Evolutionary conservation across 371 early-diverging fungal species (phyloP), one percentile per base, ranked within the genome.

Genomic region (Circinella minor): DNA sequence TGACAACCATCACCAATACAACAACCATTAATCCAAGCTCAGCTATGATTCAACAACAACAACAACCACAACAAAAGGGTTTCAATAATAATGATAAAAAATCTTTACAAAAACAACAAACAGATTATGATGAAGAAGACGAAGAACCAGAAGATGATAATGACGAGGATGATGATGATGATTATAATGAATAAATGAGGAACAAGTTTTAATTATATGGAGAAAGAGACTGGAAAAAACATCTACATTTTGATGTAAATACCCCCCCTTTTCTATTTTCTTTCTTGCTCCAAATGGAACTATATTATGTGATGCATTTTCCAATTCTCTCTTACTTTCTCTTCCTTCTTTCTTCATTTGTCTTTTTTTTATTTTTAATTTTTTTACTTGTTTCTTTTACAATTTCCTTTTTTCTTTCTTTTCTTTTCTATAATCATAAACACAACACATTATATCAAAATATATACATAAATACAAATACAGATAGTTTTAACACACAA

Each of bases 81-180:
- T 27, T 27, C 27, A 0, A 27, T 27, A 27, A 27, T 27, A 27
- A 27, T 27, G 27, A 27, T 27, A 27, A 27, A 27, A 27, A 27
- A 27, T 27, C 27, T 27, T 27, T 27, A 57, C 43, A 43, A 43
- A 43, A 43, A 43, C 43, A 6, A 6, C 11, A 6, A 9, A 9
- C 57, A 18, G 57, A 57, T 18, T 57, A 57, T n/a, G 57, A 57
- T 51, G 51, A 51, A 51, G 51, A 51, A 15, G 51, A 51, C 1
- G 51, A 51, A 9, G 51, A 51, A 0, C 14, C 51, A 34, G 57
- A 57, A 34, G 57, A 57, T 6, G 57, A 57, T n/a, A 49, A 64
- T 17, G 65, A 34, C 14, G 65, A 65, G 8, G 65, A 65, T 36
- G 65, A 65, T 36, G 65, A 65, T 36, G 65, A 65, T 37, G 65